Evolutionary conservation across 2,329 filamentous ascomycete species (phyloP), one percentile per base, ranked within the genome.

Genomic region (Fusarium begoniae): DNA sequence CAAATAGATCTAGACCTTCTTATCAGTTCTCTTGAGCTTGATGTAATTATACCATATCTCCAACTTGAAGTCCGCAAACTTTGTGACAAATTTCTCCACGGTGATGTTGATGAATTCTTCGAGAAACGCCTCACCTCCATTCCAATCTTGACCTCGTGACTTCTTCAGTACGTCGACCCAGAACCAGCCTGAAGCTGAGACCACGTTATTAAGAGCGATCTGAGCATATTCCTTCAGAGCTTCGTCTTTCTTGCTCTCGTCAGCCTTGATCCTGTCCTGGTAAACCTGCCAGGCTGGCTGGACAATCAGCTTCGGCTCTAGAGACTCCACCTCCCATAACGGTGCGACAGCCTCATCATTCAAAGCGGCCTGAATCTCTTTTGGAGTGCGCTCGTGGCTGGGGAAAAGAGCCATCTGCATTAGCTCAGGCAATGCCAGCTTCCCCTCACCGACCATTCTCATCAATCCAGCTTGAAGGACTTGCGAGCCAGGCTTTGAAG

Each of bases 1-100:
- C n/a, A 11, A 40, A 53, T 20, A 40, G 26, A 28, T 24, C 37
- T 50, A 61, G 14, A 6, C 17, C 9, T 30, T 47, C 26, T 35
- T 22, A 14, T 35, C 20, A 4, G 54, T 68, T 18, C 63, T 53
- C n/a, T 28, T 63, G 0, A 69, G 53, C 7, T 26, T 58, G 3
- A 63, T 5, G 9, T 70, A 54, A 6, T 63, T 69, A 2, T 62
- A 69, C 67, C 64, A 70, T 38, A 70, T 69, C 22, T 69, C 51
- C 24, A 41, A 32, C 28, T 69, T 70, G 0, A 58, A 68, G n/a
- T 50, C 45, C 0, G 40, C 18, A 38, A 47, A 30, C 18, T 55
- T 70, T 2, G 44, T 28, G 0, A 70, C 24, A 48, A 57, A 63
- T 22, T 70, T 53, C 0, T 63, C 51, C 7, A 69, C 40, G 0